Evolutionary conservation across 345 rosid genomes (phyloP).

Genomic region (Brassica juncea): DNA sequence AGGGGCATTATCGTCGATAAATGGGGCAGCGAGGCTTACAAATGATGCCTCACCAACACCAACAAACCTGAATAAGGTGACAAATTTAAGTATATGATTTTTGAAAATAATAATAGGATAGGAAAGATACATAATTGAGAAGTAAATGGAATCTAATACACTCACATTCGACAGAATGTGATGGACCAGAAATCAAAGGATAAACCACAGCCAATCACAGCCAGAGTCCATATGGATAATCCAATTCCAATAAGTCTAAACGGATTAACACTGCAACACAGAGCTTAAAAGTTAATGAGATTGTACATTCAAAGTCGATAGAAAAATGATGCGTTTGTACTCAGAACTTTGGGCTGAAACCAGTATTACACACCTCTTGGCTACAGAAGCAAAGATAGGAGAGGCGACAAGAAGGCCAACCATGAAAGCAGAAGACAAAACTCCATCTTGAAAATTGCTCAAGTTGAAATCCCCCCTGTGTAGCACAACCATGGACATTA

Average conservation of each 20-base stretch:
- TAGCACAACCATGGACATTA: not conserved
- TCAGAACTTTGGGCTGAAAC: not conserved
- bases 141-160: slow-evolving; percentile 15
- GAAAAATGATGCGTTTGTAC: not conserved
- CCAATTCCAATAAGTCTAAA: slow-evolving; percentile 96
- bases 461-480: slow-evolving; percentile 80
- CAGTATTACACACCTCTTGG: slow-evolving; percentile 62
- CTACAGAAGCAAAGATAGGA: slow-evolving; percentile 87
- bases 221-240: slow-evolving; percentile 80
- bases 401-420: slow-evolving; percentile 93
- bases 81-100: not conserved
- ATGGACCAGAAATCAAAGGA: slow-evolving; percentile 93
- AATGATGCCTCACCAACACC: slow-evolving; percentile 99
- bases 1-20: slow-evolving; percentile 96
- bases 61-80: slow-evolving; percentile 66
- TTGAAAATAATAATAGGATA: not conserved
- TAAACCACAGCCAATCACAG: slow-evolving; percentile 75
- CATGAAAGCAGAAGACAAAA: slow-evolving; percentile 93
- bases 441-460: slow-evolving; percentile 88
- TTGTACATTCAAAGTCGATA: not conserved
- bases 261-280: slow-evolving; percentile 69
- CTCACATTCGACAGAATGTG: slow-evolving; percentile 82
- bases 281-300: not conserved
- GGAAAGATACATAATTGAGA: not conserved
- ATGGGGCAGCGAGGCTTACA: slow-evolving; percentile 96